These are phyloP conservation scores for Laguncularia racemosa DNA, from an alignment of 345 rosid genomes.

Conservation along the genomic window DNA sequence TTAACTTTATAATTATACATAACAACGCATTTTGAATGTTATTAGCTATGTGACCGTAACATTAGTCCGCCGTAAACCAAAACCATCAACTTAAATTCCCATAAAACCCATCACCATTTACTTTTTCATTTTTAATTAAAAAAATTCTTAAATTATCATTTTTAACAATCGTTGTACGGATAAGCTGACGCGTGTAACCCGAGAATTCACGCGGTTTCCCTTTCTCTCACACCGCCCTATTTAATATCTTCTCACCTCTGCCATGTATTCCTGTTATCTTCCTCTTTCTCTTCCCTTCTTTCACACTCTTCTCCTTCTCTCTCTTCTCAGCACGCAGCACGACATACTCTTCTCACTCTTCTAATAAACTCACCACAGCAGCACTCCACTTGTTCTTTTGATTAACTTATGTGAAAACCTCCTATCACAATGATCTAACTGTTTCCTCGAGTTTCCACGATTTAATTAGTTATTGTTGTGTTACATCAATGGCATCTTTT, in stretches of 20 bases:
- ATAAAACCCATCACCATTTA: too few species aligned
- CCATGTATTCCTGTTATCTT: rapidly evolving
- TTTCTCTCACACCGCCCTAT: slow-evolving; percentile 10
- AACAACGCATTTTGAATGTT: too few species aligned
- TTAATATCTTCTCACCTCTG: slow-evolving; percentile 25
- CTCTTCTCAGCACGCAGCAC: too few species aligned
- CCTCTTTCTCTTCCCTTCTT: background rate
- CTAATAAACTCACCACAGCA: background rate
- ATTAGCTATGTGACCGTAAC: too few species aligned
- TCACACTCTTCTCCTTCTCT: background rate
- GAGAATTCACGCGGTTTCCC: slow-evolving; percentile 34
- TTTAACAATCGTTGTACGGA: slow-evolving; percentile 12
- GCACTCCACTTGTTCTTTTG: background rate
- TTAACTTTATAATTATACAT: too few species aligned
- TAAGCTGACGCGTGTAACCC: slow-evolving; percentile 31
- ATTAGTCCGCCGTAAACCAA: too few species aligned
- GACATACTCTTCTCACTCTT: background rate
- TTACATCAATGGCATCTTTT: slow-evolving; percentile 23
- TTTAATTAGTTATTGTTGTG: background rate
- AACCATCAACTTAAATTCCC: too few species aligned
- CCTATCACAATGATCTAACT: too few species aligned
- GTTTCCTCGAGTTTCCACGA: too few species aligned
- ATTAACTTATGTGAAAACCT: too few species aligned
- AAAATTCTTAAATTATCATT: too few species aligned
- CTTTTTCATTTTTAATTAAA: too few species aligned